Conservation (phyloP, 768 basidiomycete species). For the Suillus spraguei region DNA sequence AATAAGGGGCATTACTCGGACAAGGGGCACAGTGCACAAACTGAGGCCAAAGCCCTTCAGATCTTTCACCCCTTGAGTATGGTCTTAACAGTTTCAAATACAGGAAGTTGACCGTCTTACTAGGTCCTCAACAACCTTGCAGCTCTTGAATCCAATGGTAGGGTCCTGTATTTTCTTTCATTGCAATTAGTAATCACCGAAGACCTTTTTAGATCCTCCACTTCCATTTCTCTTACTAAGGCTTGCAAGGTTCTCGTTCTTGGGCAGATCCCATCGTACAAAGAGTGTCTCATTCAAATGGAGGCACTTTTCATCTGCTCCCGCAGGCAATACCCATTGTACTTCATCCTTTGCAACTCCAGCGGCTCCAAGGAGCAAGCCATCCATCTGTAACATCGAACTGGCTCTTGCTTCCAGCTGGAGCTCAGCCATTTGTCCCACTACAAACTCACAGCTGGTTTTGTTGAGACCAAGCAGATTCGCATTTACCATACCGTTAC, state of each 20-base stretch:
- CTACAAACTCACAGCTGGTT: constrained; percentile 93
- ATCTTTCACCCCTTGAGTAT: too few species aligned
- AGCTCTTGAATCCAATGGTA: constrained; percentile 86
- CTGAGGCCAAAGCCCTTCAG: too few species aligned
- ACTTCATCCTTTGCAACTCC: constrained; percentile 85
- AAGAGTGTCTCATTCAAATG: constrained; percentile 93
- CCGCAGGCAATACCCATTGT: constrained; percentile 88
- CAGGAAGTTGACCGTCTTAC: constrained; percentile 74
- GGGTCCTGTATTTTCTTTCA: background rate
- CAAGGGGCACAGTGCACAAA: too few species aligned
- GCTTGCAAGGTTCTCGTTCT: constrained; percentile 97
- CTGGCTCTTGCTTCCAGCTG: constrained; percentile 98
- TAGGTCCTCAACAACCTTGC: constrained; percentile 82
- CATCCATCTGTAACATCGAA: constrained; percentile 97
- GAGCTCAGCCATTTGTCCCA: constrained; percentile 95
- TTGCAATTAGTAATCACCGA: constrained; percentile 11
- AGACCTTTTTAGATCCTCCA: constrained; percentile 72
- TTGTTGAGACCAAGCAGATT: constrained; percentile 96
- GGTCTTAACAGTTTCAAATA: too few species aligned
- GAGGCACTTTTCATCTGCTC: constrained; percentile 93
- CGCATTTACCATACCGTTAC: constrained; percentile 98
- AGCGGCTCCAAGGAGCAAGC: constrained; percentile 85
- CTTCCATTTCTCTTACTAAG: constrained; percentile 86
- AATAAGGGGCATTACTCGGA: too few species aligned
- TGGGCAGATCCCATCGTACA: constrained; percentile 95